Evolutionary conservation across 805 yeast species (phyloP).

Genomic region (Suhomyces kilbournensis): DNA sequence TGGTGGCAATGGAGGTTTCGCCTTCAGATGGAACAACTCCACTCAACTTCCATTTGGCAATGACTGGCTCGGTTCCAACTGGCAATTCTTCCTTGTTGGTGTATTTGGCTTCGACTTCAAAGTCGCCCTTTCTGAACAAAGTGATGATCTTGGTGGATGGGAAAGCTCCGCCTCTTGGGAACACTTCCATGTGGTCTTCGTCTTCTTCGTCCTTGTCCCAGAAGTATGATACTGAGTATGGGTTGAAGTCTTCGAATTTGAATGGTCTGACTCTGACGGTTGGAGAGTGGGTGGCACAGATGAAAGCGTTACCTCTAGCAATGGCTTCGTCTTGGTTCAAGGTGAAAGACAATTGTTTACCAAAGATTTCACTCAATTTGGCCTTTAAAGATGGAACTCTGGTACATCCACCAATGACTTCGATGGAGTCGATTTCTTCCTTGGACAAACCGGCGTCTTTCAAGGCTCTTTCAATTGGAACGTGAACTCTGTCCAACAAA

Average conservation of each 20-base stretch:
- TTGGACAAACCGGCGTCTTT: conserved; percentile 69
- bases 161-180: conserved; percentile 89
- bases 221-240: conserved; percentile 85
- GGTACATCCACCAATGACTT: conserved; percentile 96
- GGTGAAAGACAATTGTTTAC: conserved; percentile 77
- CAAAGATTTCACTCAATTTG: conserved; percentile 70
- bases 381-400: conserved; percentile 94
- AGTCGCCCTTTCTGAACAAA: conserved; percentile 86
- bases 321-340: conserved; percentile 99
- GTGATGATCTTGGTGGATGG: conserved; percentile 97
- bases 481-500: conserved; percentile 67
- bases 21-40: conserved; percentile 84
- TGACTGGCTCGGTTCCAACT: conserved; percentile 56
- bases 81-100: conserved; percentile 74
- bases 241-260: conserved; percentile 95
- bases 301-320: conserved; percentile 98
- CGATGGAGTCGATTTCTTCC: conserved; percentile 84
- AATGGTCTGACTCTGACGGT: conserved; percentile 97
- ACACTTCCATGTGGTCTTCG: conserved; percentile 88
- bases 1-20: conserved; percentile 74
- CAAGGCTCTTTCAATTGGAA: conserved; percentile 80
- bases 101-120: conserved; percentile 81
- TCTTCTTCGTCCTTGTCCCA: conserved; percentile 96
- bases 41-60: conserved; percentile 81
- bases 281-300: conserved; percentile 99